Percentiles rank a stretch among this genome's conserved stretches.
These are phyloP conservation scores for Penicillium silybi DNA, from an alignment of 495 filamentous ascomycete species.

Conservation along the genomic window DNA sequence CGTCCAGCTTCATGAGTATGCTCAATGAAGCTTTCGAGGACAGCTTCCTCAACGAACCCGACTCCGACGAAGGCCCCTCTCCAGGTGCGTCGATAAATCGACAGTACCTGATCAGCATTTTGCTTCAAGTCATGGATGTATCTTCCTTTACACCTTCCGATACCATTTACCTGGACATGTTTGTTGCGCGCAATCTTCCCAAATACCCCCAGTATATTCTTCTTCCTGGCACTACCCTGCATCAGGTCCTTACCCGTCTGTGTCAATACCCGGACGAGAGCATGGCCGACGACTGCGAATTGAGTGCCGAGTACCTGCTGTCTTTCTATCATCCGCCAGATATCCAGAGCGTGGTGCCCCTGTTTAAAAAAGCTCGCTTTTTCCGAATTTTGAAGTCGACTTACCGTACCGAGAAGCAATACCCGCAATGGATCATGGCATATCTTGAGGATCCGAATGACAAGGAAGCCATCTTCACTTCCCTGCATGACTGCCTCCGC, in stretches of 20 bases:
- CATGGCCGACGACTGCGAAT: slow-evolving; percentile 87
- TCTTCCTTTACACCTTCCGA: slow-evolving; percentile 70
- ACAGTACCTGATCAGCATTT: slow-evolving; percentile 83
- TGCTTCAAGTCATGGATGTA: slow-evolving; percentile 81
- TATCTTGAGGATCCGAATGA: slow-evolving; percentile 85
- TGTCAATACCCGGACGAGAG: slow-evolving; percentile 79
- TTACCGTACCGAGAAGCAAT: slow-evolving; percentile 77
- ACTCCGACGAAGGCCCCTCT: slow-evolving; percentile 28
- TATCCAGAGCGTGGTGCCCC: slow-evolving; percentile 64
- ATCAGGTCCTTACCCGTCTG: slow-evolving; percentile 74
- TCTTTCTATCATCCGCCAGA: slow-evolving; percentile 91
- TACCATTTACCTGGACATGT: slow-evolving; percentile 95
- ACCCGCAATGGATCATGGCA: slow-evolving; percentile 68
- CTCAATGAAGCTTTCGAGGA: slow-evolving; percentile 98
- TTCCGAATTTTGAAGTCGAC: slow-evolving; percentile 91
- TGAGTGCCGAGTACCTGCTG: slow-evolving; percentile 91
- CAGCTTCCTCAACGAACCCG: slow-evolving; percentile 74
- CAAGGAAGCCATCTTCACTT: slow-evolving; percentile 67
- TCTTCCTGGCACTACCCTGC: slow-evolving; percentile 77
- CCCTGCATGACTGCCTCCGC: slow-evolving; percentile 75
- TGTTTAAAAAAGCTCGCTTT: slow-evolving; percentile 78
- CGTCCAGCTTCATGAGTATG: slow-evolving; percentile 88
- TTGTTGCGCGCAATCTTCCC: slow-evolving; percentile 89
- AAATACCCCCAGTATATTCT: slow-evolving; percentile 97
- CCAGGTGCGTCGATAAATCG: slow-evolving; percentile 71